Percentiles rank a stretch among this genome's conserved stretches.
phyloP scores from a whole-genome alignment of 768 basidiomycete species.

The Tylopilus sp. region DNA sequence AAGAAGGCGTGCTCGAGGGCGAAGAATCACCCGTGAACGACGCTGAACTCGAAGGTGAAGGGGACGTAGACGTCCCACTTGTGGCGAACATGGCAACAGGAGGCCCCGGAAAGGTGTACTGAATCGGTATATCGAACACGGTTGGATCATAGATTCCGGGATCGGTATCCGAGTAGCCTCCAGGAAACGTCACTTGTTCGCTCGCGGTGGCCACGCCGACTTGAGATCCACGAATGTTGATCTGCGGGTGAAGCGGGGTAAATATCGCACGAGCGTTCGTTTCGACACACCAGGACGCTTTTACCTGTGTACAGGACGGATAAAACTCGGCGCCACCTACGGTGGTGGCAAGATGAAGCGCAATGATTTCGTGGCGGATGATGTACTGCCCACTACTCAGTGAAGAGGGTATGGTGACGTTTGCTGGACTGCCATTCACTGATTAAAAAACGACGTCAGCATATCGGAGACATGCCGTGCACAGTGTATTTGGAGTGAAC shows the following conservation, averaged over 20 bases:
- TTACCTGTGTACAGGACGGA: constrained; percentile 57
- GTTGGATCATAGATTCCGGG: constrained; percentile 65
- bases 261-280: background rate
- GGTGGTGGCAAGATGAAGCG: constrained; percentile 60
- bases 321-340: constrained; percentile 77
- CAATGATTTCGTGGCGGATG: constrained; percentile 77
- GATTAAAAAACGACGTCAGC: background rate
- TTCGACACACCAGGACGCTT: background rate
- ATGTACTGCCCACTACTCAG: constrained; percentile 70
- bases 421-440: constrained; percentile 42
- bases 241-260: constrained; percentile 26
- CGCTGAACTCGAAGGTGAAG: constrained; percentile 1
- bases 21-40: background rate
- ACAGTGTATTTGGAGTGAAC: constrained; percentile 20
- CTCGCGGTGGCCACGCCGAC: constrained; percentile 42
- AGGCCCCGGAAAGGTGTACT: constrained; percentile 54
- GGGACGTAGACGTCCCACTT: constrained; percentile 9
- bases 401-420: constrained; percentile 44
- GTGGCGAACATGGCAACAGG: constrained; percentile 41
- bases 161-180: constrained; percentile 67
- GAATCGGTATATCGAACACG: constrained; percentile 30
- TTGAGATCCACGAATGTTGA: constrained; percentile 52
- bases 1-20: constrained; percentile 4
- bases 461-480: background rate
- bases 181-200: constrained; percentile 66